These are phyloP conservation scores for Barnettozyma wickerhamii DNA, from an alignment of 805 yeast species.

Conservation along the genomic window DNA sequence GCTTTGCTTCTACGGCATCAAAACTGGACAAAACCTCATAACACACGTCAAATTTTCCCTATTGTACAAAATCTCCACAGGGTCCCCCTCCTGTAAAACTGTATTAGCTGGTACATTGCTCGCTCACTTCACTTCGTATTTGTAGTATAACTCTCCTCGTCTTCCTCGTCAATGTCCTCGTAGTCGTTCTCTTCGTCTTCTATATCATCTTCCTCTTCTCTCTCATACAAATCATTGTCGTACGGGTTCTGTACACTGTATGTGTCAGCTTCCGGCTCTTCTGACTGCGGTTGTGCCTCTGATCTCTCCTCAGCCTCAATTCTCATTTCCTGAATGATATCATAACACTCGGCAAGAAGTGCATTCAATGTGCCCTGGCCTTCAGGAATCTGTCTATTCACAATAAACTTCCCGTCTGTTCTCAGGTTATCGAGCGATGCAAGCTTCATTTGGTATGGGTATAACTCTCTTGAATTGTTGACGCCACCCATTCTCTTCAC, in stretches of 20 bases:
- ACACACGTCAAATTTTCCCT: too few species aligned
- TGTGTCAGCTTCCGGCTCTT: slow-evolving; percentile 28
- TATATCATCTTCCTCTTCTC: slow-evolving; percentile 34
- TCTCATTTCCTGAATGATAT: slow-evolving; percentile 84
- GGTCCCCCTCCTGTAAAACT: too few species aligned
- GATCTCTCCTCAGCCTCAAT: slow-evolving; percentile 66
- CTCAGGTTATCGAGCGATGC: slow-evolving; percentile 85
- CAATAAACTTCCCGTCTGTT: slow-evolving; percentile 86
- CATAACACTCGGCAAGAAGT: slow-evolving; percentile 89
- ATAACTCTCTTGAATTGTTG: slow-evolving; percentile 79
- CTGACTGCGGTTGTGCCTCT: slow-evolving; percentile 20
- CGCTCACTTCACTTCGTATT: too few species aligned
- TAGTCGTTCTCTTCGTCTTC: slow-evolving; percentile 26
- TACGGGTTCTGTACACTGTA: slow-evolving; percentile 12
- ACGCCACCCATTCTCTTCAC: slow-evolving; percentile 92
- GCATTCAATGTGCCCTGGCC: slow-evolving; percentile 97
- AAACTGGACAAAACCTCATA: too few species aligned
- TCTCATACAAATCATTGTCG: slow-evolving; percentile 18
- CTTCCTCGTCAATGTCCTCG: slow-evolving; percentile 30
- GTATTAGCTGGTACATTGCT: too few species aligned
- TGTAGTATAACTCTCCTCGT: slow-evolving; percentile 26
- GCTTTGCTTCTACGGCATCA: too few species aligned
- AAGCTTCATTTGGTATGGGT: slow-evolving; percentile 93
- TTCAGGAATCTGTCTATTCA: slow-evolving; percentile 88
- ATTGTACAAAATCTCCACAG: too few species aligned